These are phyloP conservation scores for Saccharomycopsis babjevae DNA, from an alignment of 805 yeast species.

Conservation along the genomic window DNA sequence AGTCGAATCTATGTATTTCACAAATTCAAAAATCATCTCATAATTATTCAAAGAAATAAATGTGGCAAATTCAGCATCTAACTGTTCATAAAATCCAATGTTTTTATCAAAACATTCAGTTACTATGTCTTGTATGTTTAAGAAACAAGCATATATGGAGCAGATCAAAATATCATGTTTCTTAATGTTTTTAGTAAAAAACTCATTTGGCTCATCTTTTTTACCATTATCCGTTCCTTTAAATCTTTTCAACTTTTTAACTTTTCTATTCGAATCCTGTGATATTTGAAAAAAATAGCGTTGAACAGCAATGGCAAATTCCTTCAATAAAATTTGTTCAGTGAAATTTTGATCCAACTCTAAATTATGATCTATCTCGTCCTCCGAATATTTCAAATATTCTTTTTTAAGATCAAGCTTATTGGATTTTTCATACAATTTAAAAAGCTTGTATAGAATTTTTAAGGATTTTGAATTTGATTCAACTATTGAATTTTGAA, in stretches of 20 bases:
- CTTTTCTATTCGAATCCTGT: not conserved
- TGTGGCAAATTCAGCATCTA: not conserved
- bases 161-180: not conserved
- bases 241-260: not conserved
- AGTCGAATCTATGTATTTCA: conserved; percentile 8
- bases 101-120: not conserved
- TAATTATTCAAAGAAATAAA: conserved; percentile 1
- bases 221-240: not conserved
- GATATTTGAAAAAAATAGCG: not conserved
- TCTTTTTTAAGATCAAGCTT: not conserved
- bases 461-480: not conserved
- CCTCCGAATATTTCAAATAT: not conserved
- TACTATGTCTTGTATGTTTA: not conserved
- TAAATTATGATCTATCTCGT: not conserved
- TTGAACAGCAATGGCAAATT: not conserved
- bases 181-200: not conserved
- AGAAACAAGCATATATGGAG: not conserved
- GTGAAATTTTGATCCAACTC: not conserved
- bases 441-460: not conserved
- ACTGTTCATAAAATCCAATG: not conserved
- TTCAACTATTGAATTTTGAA: not conserved
- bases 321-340: not conserved
- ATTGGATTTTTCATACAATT: not conserved
- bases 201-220: not conserved
- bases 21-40: conserved; percentile 13